Evolutionary conservation across 805 yeast genomes (phyloP).

Genomic region (Saccharomycopsis microspora): DNA sequence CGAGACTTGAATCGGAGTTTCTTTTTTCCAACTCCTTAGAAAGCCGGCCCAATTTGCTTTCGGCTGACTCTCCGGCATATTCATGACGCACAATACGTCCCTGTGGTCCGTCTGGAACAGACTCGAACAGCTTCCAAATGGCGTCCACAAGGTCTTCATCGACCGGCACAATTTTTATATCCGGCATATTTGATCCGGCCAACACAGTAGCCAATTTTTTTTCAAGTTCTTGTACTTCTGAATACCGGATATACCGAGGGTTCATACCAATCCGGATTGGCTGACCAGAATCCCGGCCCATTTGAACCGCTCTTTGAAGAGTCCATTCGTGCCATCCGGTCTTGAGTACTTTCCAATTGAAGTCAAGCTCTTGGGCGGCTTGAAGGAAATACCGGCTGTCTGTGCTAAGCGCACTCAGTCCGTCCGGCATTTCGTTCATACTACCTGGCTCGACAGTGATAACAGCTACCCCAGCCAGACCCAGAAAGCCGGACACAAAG

Average conservation of each 20-base stretch:
- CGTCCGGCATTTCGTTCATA: conserved; percentile 33
- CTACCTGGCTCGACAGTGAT: conserved; percentile 41
- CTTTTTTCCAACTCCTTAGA: conserved; percentile 24
- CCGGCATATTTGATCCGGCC: conserved; percentile 6
- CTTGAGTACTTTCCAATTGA: conserved; percentile 69
- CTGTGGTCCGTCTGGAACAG: conserved; percentile 43
- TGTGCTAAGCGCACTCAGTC: conserved; percentile 74
- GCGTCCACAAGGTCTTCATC: conserved; percentile 59
- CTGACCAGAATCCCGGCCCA: conserved; percentile 30
- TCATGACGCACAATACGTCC: conserved; percentile 36
- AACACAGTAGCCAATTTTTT: conserved; percentile 20
- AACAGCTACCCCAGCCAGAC: conserved; percentile 90
- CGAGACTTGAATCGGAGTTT: conserved; percentile 31
- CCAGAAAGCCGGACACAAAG: conserved; percentile 81
- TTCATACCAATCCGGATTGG: conserved; percentile 66
- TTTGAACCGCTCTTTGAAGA: conserved; percentile 38
- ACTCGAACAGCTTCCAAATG: conserved; percentile 64
- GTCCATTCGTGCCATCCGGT: conserved; percentile 89
- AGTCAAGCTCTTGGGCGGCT: conserved; percentile 73
- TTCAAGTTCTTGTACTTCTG: conserved; percentile 23
- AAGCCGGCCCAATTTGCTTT: conserved; percentile 44
- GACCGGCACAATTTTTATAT: conserved; percentile 36
- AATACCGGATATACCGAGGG: conserved; percentile 56
- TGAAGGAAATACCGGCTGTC: conserved; percentile 94
- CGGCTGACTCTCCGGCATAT: conserved; percentile 55